phyloP scores from a whole-genome alignment of 1,284 basidiomycete genomes.

The Entoloma clypeatum region DNA sequence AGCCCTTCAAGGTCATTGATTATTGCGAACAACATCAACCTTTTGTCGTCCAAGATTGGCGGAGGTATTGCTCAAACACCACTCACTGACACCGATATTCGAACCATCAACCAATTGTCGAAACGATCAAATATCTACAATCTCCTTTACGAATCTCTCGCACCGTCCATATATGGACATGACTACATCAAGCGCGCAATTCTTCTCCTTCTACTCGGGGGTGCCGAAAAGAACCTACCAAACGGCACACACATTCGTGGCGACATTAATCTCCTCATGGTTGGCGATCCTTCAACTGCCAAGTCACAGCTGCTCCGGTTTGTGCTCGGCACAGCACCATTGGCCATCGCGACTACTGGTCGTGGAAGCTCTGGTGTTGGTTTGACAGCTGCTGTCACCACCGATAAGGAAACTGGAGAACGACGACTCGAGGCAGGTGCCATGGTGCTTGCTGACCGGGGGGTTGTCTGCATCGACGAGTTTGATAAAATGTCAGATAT shows the following conservation, averaged over 20 bases:
- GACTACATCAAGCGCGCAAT: slow-evolving; percentile 96
- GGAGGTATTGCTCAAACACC: slow-evolving; percentile 94
- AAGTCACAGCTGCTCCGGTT: slow-evolving; percentile 98
- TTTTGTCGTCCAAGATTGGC: slow-evolving; percentile 95
- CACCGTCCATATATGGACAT: slow-evolving; percentile 96
- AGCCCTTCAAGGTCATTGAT: slow-evolving; percentile 73
- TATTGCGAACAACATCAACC: slow-evolving; percentile 93
- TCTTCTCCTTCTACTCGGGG: slow-evolving; percentile 89
- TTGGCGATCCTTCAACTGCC: slow-evolving; percentile 97
- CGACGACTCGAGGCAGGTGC: slow-evolving; percentile 96
- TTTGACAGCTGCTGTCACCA: slow-evolving; percentile 99
- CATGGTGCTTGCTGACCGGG: slow-evolving; percentile 99
- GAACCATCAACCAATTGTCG: slow-evolving; percentile 92
- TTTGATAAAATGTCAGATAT: slow-evolving; percentile 99
- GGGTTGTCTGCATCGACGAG: slow-evolving; percentile 99
- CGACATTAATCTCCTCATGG: slow-evolving; percentile 99
- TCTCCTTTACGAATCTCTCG: slow-evolving; percentile 91
- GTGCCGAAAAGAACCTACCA: slow-evolving; percentile 95
- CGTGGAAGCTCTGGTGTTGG: slow-evolving; percentile 97
- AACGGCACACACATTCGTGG: slow-evolving; percentile 99
- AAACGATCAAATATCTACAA: slow-evolving; percentile 85
- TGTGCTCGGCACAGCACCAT: slow-evolving; percentile 92
- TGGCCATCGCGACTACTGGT: slow-evolving; percentile 98
- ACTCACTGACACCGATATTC: slow-evolving; percentile 93
- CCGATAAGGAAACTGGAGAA: slow-evolving; percentile 96